These are phyloP conservation scores for Triangularia setosa DNA, from an alignment of 2,329 filamentous ascomycete genomes.

Conservation along the genomic window DNA sequence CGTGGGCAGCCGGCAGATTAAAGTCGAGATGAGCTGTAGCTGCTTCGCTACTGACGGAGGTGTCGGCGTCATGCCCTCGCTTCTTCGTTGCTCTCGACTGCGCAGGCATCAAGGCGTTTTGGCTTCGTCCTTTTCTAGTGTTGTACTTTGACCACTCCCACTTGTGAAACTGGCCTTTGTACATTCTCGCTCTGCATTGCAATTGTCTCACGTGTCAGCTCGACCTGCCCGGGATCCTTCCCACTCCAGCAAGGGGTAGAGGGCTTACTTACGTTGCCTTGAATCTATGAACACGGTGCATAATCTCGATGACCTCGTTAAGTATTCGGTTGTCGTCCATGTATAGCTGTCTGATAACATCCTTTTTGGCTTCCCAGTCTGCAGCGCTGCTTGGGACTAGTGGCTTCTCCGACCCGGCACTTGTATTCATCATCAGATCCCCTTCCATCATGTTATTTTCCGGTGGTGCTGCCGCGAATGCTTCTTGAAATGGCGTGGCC, in stretches of 20 bases:
- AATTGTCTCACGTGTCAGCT: background rate
- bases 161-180: constrained; percentile 29
- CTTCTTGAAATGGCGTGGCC: background rate
- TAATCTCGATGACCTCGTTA: constrained; percentile 27
- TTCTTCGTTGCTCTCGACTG: background rate
- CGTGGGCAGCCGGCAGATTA: background rate
- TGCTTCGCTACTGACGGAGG: background rate
- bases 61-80: background rate
- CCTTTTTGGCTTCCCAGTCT: constrained; percentile 26
- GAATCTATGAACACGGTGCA: constrained; percentile 23
- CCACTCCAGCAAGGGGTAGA: background rate
- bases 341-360: constrained; percentile 23
- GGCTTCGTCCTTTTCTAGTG: constrained; percentile 5
- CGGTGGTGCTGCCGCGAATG: background rate
- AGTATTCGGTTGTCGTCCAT: constrained; percentile 25
- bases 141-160: constrained; percentile 30
- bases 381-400: constrained; percentile 19
- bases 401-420: constrained; percentile 6
- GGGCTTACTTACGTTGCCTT: constrained; percentile 24
- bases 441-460: background rate
- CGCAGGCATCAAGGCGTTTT: background rate
- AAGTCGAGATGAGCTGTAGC: background rate
- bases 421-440: background rate
- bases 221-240: background rate
- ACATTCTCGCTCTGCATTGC: constrained; percentile 26